Evolutionary conservation across 2,329 filamentous ascomycete species (phyloP).

Genomic region (Botrytis paeoniae): DNA sequence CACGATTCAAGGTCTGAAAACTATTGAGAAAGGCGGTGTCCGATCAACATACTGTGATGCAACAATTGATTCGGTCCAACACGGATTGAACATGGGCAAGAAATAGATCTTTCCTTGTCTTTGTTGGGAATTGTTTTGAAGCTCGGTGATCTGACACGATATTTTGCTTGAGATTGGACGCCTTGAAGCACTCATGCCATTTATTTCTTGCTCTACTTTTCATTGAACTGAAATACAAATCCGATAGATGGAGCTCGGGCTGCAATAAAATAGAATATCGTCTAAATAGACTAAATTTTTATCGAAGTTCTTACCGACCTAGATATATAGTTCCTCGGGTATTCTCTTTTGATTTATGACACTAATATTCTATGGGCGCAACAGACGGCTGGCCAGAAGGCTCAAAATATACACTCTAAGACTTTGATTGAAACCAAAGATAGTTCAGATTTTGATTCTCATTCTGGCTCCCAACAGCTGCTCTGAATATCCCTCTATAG

Average conservation of each 20-base stretch:
- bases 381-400: not conserved
- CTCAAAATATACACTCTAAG: not conserved
- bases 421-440: not conserved
- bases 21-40: constrained; percentile 17
- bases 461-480: not conserved
- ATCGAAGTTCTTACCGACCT: not conserved
- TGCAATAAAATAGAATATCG: not conserved
- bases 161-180: not conserved
- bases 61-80: constrained; percentile 11
- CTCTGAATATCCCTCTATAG: not conserved
- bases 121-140: not conserved
- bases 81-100: constrained; percentile 18
- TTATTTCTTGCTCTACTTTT: not conserved
- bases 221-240: not conserved
- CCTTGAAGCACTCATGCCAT: not conserved
- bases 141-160: not conserved
- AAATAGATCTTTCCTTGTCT: not conserved
- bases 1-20: constrained; percentile 18
- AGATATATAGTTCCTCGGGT: not conserved
- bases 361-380: not conserved
- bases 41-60: constrained; percentile 19
- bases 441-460: not conserved
- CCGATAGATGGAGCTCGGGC: not conserved
- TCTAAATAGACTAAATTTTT: not conserved
- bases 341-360: not conserved